A percentile compares a stretch with the other conserved stretches of the same genome.
Evolutionary conservation across 495 filamentous ascomycete species (phyloP).

Genomic region (Elasticomyces elasticus): DNA sequence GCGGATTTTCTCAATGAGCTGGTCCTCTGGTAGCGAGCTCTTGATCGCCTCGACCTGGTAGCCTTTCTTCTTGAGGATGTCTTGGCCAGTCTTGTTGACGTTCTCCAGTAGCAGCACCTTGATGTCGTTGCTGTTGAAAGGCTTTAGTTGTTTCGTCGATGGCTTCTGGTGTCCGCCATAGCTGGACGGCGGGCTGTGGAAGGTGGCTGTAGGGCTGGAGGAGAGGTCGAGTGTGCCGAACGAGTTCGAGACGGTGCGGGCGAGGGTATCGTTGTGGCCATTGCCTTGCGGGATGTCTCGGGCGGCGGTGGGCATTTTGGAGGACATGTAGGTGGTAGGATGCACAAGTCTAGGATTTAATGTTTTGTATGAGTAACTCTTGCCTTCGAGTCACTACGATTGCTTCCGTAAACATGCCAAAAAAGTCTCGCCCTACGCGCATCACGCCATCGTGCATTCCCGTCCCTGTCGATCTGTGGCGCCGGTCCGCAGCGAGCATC

Average conservation of each 20-base stretch:
- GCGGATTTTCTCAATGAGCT: slow-evolving; percentile 92
- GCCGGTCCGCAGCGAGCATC: too few species aligned
- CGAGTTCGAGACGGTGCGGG: slow-evolving; percentile 40
- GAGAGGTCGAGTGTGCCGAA: slow-evolving; percentile 36
- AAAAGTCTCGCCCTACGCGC: too few species aligned
- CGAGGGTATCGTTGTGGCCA: slow-evolving; percentile 11
- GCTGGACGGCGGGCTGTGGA: slow-evolving; percentile 52
- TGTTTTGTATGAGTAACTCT: not conserved
- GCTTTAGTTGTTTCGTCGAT: slow-evolving; percentile 70
- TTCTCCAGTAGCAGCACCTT: slow-evolving; percentile 95
- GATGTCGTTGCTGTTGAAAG: slow-evolving; percentile 88
- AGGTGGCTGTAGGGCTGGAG: slow-evolving; percentile 54
- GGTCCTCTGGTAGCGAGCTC: slow-evolving; percentile 77
- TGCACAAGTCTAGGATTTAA: not conserved
- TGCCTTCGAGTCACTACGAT: too few species aligned
- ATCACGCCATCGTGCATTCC: too few species aligned
- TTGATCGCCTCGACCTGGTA: slow-evolving; percentile 94
- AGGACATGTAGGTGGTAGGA: too few species aligned
- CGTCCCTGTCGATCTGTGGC: too few species aligned
- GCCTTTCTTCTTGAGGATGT: slow-evolving; percentile 72
- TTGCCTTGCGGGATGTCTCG: slow-evolving; percentile 31
- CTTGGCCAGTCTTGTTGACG: slow-evolving; percentile 79
- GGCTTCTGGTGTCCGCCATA: slow-evolving; percentile 27
- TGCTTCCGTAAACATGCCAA: too few species aligned
- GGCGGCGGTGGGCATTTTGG: slow-evolving; percentile 29